phyloP scores from a whole-genome alignment of 1,284 basidiomycete genomes.

The Leccinum fallax region DNA sequence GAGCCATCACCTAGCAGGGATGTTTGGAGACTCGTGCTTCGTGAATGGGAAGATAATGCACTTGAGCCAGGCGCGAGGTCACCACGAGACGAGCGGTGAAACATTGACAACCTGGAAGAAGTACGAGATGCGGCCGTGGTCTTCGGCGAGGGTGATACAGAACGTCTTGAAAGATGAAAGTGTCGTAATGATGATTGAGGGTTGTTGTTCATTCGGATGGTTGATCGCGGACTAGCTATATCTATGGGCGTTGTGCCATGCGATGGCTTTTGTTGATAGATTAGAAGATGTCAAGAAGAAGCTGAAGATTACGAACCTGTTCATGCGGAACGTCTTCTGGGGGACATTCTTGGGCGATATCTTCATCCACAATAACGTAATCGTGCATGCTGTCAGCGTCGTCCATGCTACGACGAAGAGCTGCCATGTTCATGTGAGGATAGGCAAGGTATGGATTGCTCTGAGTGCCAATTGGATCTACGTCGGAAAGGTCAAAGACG shows the following conservation, averaged over 20 bases:
- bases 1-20: slow-evolving; percentile 22
- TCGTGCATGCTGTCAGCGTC: slow-evolving; percentile 49
- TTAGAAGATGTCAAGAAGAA: slow-evolving; percentile 21
- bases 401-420: slow-evolving; percentile 27
- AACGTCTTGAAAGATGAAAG: slow-evolving; percentile 54
- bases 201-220: slow-evolving; percentile 39
- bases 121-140: slow-evolving; percentile 38
- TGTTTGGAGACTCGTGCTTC: slow-evolving; percentile 47
- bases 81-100: slow-evolving; percentile 43
- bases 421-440: slow-evolving; percentile 45
- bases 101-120: slow-evolving; percentile 46
- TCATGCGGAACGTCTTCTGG: slow-evolving; percentile 13
- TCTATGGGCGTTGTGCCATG: slow-evolving; percentile 43
- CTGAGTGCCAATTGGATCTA: slow-evolving; percentile 35
- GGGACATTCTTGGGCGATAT: slow-evolving; percentile 29
- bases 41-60: slow-evolving; percentile 40
- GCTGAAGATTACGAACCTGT: slow-evolving; percentile 23
- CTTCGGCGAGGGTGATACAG: slow-evolving; percentile 41
- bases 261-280: slow-evolving; percentile 25
- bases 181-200: slow-evolving; percentile 56
- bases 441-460: slow-evolving; percentile 57
- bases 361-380: slow-evolving; percentile 54
- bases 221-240: slow-evolving; percentile 40
- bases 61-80: slow-evolving; percentile 35
- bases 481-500: slow-evolving; percentile 25